Conservation (phyloP, 306 rosid genomes). For the Cicer judaicum region DNA sequence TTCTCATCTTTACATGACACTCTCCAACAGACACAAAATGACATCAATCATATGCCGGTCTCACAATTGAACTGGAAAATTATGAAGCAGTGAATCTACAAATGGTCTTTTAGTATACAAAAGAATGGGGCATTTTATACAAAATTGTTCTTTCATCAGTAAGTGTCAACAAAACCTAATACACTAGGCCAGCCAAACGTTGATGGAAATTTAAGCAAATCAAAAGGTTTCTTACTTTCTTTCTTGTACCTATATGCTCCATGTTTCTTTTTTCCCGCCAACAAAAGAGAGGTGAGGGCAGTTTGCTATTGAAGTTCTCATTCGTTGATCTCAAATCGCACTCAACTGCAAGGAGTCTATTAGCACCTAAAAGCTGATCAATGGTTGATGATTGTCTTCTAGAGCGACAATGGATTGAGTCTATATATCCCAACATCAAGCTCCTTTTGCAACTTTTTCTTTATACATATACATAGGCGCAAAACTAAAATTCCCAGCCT, state of each 20-base stretch:
- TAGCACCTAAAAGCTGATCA: slow-evolving; percentile 32
- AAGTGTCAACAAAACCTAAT: slow-evolving; percentile 42
- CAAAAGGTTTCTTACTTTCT: slow-evolving; percentile 19
- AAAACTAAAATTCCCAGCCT: slow-evolving; percentile 24
- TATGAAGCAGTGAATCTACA: slow-evolving; percentile 40
- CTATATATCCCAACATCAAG: slow-evolving; percentile 41
- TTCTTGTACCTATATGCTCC: slow-evolving; percentile 37
- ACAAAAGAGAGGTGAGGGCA: slow-evolving; percentile 3
- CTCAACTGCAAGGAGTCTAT: slow-evolving; percentile 24
- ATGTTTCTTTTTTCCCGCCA: slow-evolving; percentile 25
- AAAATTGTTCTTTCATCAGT: slow-evolving; percentile 37
- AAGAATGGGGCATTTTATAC: slow-evolving; percentile 52
- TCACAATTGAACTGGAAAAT: slow-evolving; percentile 31
- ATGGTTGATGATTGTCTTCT: slow-evolving; percentile 37
- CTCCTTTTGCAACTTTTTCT: slow-evolving; percentile 36
- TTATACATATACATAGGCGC: slow-evolving; percentile 33
- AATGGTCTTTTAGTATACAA: slow-evolving; percentile 47
- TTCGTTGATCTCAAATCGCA: slow-evolving; percentile 28
- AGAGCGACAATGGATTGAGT: slow-evolving; percentile 35
- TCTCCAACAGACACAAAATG: slow-evolving; percentile 13
- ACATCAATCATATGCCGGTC: slow-evolving; percentile 23
- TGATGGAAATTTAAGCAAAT: slow-evolving; percentile 36
- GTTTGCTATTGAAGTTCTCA: slow-evolving; percentile 34
- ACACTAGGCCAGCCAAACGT: slow-evolving; percentile 37
- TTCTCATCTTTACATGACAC: slow-evolving; percentile 20